These are phyloP conservation scores for Tolypocladium tundrense DNA, from an alignment of 2,329 filamentous ascomycete species.

Conservation along the genomic window DNA sequence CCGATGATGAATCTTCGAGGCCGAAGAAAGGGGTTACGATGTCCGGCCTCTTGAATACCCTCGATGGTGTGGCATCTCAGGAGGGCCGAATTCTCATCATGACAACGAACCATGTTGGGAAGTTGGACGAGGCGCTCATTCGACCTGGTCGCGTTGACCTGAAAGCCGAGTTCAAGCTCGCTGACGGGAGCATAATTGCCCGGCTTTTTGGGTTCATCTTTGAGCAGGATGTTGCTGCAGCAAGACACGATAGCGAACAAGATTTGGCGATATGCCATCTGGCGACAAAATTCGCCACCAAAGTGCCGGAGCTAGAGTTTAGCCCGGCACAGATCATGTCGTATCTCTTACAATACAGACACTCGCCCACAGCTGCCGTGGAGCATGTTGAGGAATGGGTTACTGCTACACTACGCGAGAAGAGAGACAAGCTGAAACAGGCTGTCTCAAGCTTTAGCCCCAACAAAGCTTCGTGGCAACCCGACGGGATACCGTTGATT, in stretches of 20 bases:
- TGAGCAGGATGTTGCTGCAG: not conserved
- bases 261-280: not conserved
- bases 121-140: constrained; percentile 12
- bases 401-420: not conserved
- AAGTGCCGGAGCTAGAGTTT: constrained; percentile 36
- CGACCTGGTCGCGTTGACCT: constrained; percentile 43
- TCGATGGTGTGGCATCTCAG: constrained; percentile 11
- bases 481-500: no score
- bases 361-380: not conserved
- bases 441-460: no score
- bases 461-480: no score
- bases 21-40: constrained; percentile 5
- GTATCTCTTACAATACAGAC: constrained; percentile 2
- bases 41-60: constrained; percentile 12
- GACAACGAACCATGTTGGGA: constrained; percentile 13
- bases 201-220: not conserved
- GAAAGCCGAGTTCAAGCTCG: constrained; percentile 28
- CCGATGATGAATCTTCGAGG: not conserved
- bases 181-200: not conserved
- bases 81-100: constrained; percentile 14
- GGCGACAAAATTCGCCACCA: constrained; percentile 25
- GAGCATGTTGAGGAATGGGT: not conserved
- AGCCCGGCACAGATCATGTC: constrained; percentile 36
- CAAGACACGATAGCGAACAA: not conserved
- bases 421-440: not conserved